Evolutionary conservation across 148 eudicot species (phyloP), one percentile per base, ranked within the genome.

Genomic region (Salicornia ramosissima): DNA sequence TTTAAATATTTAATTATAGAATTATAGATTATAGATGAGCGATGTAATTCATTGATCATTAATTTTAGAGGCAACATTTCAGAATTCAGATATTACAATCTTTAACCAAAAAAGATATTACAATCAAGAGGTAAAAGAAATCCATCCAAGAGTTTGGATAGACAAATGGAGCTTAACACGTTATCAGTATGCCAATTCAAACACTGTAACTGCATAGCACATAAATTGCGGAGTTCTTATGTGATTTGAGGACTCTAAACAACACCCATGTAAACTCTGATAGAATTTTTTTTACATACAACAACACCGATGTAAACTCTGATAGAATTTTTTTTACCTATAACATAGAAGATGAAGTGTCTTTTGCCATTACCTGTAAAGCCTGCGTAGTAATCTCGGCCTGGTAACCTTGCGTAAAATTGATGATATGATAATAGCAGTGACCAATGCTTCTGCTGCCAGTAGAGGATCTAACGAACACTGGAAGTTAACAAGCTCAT

Each of bases 401-500:
- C 77, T 83, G 73, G 34, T 9, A 58, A 73, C 74, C 69, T 64
- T 75, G 68, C 81, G 88, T 74, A 86, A 70, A 21, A 75, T 28
- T 33, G 77, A 84, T 46, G 89, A 78, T 55, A 85, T 46, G 64
- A 85, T 10, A 66, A 95, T 64, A 62, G 87, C 86, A 67, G 83
- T 81, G 21, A 81, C 29, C 79, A 89, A 83, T 68, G 90, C 91
- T 70, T 49, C 85, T 14, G 76, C 79, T 65, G 90, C 90, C 80
- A 91, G 79, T 67, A 89, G 71, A 71, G 93, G 96, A 71, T 91
- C 99, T 74, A 82, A 71, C 2, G 99, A 84, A 74, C 96, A 83
- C 99, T 95, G 80, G 43, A 70, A 59, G 33, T 64, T 62, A 64
- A 71, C 33, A 79, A 75, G 56, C 51, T 66, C 70, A 74, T 75